Evolutionary conservation across 2,329 filamentous ascomycete genomes (phyloP).

Genomic region (Clarireedia hainanense): DNA sequence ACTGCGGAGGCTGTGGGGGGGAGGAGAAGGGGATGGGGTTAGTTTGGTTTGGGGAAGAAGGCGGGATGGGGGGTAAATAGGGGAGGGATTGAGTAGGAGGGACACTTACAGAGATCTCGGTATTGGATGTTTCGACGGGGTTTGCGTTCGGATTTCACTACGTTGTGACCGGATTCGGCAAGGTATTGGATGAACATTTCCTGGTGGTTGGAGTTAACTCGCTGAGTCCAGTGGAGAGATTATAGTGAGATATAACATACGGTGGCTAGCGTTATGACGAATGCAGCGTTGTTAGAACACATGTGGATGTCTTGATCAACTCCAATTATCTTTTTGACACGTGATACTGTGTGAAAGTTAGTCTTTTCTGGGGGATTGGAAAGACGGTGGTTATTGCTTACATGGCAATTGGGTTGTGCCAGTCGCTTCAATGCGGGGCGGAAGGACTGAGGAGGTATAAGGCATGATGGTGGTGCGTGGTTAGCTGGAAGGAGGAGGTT

Average conservation of each 20-base stretch:
- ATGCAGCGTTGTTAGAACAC: constrained; percentile 90
- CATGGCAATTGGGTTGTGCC: constrained; percentile 79
- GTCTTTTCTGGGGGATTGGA: background rate
- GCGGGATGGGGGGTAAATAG: constrained; percentile 5
- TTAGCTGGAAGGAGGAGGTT: background rate
- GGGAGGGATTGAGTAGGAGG: background rate
- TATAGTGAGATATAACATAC: constrained; percentile 37
- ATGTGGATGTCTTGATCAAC: constrained; percentile 78
- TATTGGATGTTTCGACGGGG: constrained; percentile 93
- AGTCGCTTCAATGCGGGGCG: constrained; percentile 71
- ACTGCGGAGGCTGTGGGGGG: constrained; percentile 66
- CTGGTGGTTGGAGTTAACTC: constrained; percentile 34
- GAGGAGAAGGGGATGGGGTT: constrained; percentile 2
- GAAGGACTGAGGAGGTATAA: constrained; percentile 80
- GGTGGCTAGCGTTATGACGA: constrained; percentile 86
- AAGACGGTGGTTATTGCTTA: constrained; percentile 39
- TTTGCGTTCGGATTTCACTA: constrained; percentile 85
- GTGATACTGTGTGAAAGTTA: constrained; percentile 56
- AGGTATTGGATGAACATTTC: constrained; percentile 96
- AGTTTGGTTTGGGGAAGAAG: background rate
- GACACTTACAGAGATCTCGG: constrained; percentile 69
- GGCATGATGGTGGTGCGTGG: constrained; percentile 53
- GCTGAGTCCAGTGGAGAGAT: background rate
- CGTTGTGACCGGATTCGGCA: constrained; percentile 74
- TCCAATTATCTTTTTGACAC: constrained; percentile 92